Base-by-base conservation (phyloP, 164 flowering plant species). In the Saururus chinensis region DNA sequence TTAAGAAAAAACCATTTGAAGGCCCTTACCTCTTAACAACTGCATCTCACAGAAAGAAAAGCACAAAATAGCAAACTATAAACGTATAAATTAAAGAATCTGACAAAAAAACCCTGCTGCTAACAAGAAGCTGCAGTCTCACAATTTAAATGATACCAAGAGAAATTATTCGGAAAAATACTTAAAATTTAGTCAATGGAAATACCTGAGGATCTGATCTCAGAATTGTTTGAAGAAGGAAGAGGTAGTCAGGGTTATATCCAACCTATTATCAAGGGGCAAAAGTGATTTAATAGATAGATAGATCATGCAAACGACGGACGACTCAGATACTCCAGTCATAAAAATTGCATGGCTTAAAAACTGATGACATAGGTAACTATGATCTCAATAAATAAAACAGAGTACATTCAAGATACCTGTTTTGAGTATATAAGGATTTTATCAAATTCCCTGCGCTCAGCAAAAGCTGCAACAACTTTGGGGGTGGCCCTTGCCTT, bases 401-500 rank as follows among this genome's bases (percentile, higher is more conserved):
- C 19, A 19, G 23, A 14, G 8, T n/a, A 57, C 10, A 13, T 22
- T 20, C 24, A 13, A 55, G 23, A 69, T 51, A 91, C 99, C 95
- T 95, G 99, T 77, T 91, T 95, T 21, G 99, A 95, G 80, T 95
- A 95, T 40, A 95, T 84, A 26, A 95, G 77, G 64, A 95, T 95
- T 66, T 95, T 95, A 79, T 95, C 99, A 70, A 95, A 95, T 75
- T 95, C 99, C 73, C 96, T 82, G 35, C 97, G 73, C 68, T 95
- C 99, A 55, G 99, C 99, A 84, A 95, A 95, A 72, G 99, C 99
- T 21, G 99, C 99, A 68, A 95, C 99, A 66, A 95, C 99, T 76
- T 95, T 95, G 9, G 97, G 97, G 30, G 99, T 95, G 66, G 99
- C 97, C 70, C 99, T 79, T 35, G 99, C 99, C 80, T 95, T 95